Percentiles rank a stretch among this genome's conserved stretches.
Evolutionary conservation across 2,329 filamentous ascomycete species (phyloP).

Genomic region (Tolypocladium sp.): DNA sequence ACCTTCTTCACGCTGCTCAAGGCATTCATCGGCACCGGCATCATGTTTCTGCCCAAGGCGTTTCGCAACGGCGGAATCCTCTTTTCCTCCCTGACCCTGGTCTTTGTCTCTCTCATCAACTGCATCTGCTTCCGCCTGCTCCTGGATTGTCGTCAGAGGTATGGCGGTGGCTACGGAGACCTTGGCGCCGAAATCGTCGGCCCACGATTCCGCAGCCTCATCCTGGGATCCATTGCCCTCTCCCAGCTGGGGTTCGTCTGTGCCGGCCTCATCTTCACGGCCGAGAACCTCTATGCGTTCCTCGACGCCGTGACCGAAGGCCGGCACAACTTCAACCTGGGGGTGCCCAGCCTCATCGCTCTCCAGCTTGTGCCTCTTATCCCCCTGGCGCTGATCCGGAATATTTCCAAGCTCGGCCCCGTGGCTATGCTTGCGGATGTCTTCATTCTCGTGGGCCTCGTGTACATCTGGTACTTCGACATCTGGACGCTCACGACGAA

Average conservation of each 20-base stretch:
- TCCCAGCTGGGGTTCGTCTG: slow-evolving; percentile 75
- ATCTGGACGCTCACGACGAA: slow-evolving; percentile 43
- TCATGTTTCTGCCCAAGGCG: slow-evolving; percentile 74
- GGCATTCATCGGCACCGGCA: slow-evolving; percentile 71
- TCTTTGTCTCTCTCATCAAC: slow-evolving; percentile 56
- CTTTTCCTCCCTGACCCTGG: slow-evolving; percentile 61
- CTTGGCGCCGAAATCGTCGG: slow-evolving; percentile 60
- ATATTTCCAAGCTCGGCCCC: slow-evolving; percentile 65
- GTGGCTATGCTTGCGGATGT: slow-evolving; percentile 61
- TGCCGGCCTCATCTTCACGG: slow-evolving; percentile 67
- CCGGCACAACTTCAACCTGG: slow-evolving; percentile 41
- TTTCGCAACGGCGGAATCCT: slow-evolving; percentile 71
- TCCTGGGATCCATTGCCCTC: slow-evolving; percentile 61
- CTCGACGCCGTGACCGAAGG: slow-evolving; percentile 49
- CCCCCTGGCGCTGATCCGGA: slow-evolving; percentile 60
- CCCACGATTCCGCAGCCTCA: slow-evolving; percentile 51
- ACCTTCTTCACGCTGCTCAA: slow-evolving; percentile 74
- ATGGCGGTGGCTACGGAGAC: slow-evolving; percentile 66
- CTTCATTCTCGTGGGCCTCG: slow-evolving; percentile 61
- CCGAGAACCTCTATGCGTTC: slow-evolving; percentile 64
- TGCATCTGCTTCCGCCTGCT: slow-evolving; percentile 65
- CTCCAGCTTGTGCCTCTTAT: slow-evolving; percentile 56
- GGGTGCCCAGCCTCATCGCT: slow-evolving; percentile 47
- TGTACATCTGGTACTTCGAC: slow-evolving; percentile 68
- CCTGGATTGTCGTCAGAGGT: slow-evolving; percentile 53